A percentile compares a stretch with the other conserved stretches of the same genome.
Evolutionary conservation across 2,329 filamentous ascomycete species (phyloP).

Genomic region (Myriosclerotinia curreyana): DNA sequence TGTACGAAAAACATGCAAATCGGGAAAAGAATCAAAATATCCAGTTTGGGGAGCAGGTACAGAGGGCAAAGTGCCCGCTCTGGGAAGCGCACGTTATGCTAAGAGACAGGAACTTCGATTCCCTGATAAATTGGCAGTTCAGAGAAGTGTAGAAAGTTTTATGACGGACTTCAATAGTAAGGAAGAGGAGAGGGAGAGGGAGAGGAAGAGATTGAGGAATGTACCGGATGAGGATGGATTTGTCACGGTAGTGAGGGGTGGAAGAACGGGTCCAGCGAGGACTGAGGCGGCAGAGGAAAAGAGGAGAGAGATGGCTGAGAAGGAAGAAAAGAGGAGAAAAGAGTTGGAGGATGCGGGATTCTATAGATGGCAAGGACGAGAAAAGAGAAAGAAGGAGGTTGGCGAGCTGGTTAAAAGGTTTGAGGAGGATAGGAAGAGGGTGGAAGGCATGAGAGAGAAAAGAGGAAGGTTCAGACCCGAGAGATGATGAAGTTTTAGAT

Average conservation of each 20-base stretch:
- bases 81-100: constrained; percentile 53
- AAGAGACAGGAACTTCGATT: constrained; percentile 69
- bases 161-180: constrained; percentile 77
- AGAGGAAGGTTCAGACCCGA: constrained; percentile 58
- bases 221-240: constrained; percentile 95
- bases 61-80: constrained; percentile 50
- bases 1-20: constrained; percentile 58
- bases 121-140: constrained; percentile 63
- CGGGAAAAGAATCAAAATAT: constrained; percentile 53
- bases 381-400: constrained; percentile 75
- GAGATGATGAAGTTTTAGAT: constrained; percentile 34
- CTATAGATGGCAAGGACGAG: constrained; percentile 79
- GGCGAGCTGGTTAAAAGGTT: constrained; percentile 67
- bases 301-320: constrained; percentile 58
- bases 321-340: constrained; percentile 59
- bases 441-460: constrained; percentile 67
- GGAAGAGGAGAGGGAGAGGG: constrained; percentile 61
- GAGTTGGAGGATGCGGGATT: constrained; percentile 61
- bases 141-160: constrained; percentile 76
- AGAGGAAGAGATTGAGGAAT: constrained; percentile 63
- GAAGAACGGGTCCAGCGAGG: constrained; percentile 69
- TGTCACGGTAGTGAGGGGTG: constrained; percentile 81
- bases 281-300: constrained; percentile 66
- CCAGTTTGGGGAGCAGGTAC: constrained; percentile 68
- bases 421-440: constrained; percentile 70